Base-by-base conservation (phyloP, 2,329 filamentous ascomycete genomes). In the Apiospora saccharicola region DNA sequence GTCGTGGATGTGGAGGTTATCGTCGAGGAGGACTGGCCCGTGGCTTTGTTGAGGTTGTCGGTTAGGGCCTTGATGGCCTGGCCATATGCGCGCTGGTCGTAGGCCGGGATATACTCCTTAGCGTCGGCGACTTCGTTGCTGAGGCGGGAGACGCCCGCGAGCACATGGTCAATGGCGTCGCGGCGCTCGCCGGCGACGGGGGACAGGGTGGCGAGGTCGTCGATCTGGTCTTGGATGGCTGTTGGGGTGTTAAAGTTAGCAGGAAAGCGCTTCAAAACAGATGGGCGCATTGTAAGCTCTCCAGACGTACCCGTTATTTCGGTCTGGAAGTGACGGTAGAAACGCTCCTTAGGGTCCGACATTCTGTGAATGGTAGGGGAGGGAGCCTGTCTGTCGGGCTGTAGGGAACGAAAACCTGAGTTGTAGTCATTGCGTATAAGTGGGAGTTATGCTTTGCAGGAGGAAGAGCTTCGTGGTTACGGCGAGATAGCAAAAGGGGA, bases 81-180 rank as follows among this genome's bases (percentile, higher is more conserved):
- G 61, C 92, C 90, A 79, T 98, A 98, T 34, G 93, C 92, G 76
- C 94, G 90, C 81, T 96, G 94, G 78, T 98, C 96, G 80, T 98
- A 97, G 10, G 94, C 91, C 3, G 96, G 95, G 22, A 98, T 90
- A 76, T 92, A 94, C 71, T 92, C 91, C 1, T 93, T 90, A 0
- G 94, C 93, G 82, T 98, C 95, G 76, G 94, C 92, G 51, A 98
- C 93, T 77, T 96, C 92, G 75, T 92, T 93, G 1, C 94, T 95
- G 22, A 98, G 87, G 72, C 90, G 90, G 43, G 93, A 91, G 77
- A 98, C 96, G 74, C 90, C 90, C 22, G 93, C 91, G 19, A 97
- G 87, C 76, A 95, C 92, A 78, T 93, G 90, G 76, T 98, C 95
- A 67, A 93, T 90, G 70, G 94, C 94, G 80, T 96, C 92, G 74